Evolutionary conservation across 1,284 basidiomycete genomes (phyloP).

Genomic region (Mycena citricolor): DNA sequence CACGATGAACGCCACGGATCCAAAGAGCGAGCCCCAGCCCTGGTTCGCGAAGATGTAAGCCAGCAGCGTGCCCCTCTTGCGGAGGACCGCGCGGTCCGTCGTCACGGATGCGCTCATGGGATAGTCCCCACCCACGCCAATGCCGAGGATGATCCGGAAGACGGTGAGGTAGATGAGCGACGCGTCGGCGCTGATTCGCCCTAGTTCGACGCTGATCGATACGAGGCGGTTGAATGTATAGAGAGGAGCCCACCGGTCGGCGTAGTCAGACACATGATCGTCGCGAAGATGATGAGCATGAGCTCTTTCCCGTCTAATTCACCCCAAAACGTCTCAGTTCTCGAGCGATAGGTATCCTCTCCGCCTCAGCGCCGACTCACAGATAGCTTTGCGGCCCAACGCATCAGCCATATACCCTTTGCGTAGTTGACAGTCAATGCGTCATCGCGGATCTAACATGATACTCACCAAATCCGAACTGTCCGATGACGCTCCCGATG

Average conservation of each 20-base stretch:
- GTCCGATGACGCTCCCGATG: slow-evolving; percentile 74
- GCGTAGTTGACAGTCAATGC: background rate
- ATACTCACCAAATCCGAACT: slow-evolving; percentile 60
- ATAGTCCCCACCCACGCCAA: slow-evolving; percentile 83
- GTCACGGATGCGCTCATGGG: slow-evolving; percentile 76
- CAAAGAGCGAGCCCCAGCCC: slow-evolving; percentile 73
- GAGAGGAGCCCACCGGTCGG: slow-evolving; percentile 40
- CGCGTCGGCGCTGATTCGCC: slow-evolving; percentile 41
- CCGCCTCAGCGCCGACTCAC: too few species aligned
- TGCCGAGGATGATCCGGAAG: slow-evolving; percentile 71
- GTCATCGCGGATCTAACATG: too few species aligned
- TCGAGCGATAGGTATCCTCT: too few species aligned
- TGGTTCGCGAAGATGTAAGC: slow-evolving; percentile 70
- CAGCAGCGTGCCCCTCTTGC: slow-evolving; percentile 73
- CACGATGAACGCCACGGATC: slow-evolving; percentile 66
- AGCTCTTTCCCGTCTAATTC: slow-evolving; percentile 77
- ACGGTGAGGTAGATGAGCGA: slow-evolving; percentile 60
- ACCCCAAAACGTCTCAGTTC: background rate
- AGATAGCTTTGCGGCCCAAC: slow-evolving; percentile 65
- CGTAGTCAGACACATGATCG: slow-evolving; percentile 55
- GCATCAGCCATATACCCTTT: slow-evolving; percentile 61
- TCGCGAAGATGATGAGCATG: slow-evolving; percentile 75
- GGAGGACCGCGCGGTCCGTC: slow-evolving; percentile 67
- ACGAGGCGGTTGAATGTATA: slow-evolving; percentile 35
- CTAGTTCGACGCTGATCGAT: slow-evolving; percentile 22